Conservation (phyloP, 352 stramenopile species). For the Elongisporangium anandrum region DNA sequence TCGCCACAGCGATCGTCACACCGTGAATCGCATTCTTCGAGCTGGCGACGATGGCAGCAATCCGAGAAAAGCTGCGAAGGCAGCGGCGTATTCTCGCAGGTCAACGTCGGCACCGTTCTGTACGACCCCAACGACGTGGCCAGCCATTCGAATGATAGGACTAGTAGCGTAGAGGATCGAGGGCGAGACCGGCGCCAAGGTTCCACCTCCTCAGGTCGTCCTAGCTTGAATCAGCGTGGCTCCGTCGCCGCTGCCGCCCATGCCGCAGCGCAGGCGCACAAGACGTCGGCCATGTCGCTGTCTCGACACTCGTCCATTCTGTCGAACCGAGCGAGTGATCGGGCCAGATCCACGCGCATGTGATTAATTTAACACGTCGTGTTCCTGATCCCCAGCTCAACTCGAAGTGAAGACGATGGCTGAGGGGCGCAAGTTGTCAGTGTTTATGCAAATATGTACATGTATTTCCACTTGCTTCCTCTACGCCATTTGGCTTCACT, state of each 20-base stretch:
- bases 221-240: background rate
- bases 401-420: background rate
- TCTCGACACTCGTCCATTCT: conserved; percentile 31
- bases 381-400: background rate
- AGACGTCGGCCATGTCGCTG: conserved; percentile 52
- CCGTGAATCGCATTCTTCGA: background rate
- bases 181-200: background rate
- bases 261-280: conserved; percentile 41
- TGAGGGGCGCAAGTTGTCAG: background rate
- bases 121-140: conserved; percentile 10
- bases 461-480: background rate
- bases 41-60: background rate
- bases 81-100: conserved; percentile 4
- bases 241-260: conserved; percentile 49
- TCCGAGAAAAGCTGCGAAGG: background rate
- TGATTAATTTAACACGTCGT: background rate
- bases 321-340: conserved; percentile 4
- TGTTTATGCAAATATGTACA: background rate
- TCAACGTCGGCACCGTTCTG: conserved; percentile 14
- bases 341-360: background rate
- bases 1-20: background rate
- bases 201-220: background rate
- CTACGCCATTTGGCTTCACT: background rate
- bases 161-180: background rate
- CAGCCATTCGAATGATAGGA: background rate